These are phyloP conservation scores for Aphanocladium album DNA, from an alignment of 2,329 filamentous ascomycete species.

Conservation along the genomic window DNA sequence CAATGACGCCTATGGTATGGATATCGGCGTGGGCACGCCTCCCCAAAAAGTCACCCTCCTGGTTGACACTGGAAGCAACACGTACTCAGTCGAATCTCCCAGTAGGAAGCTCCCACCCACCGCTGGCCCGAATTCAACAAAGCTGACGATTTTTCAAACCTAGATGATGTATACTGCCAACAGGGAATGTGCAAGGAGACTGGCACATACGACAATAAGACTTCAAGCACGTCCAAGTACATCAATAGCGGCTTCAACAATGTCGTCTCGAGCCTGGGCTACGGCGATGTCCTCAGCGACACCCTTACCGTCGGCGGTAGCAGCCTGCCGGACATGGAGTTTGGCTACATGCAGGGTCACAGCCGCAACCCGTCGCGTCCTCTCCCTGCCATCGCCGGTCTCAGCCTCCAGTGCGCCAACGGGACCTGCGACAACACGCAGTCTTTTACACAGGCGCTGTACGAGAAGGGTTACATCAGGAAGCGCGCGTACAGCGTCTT, in stretches of 20 bases:
- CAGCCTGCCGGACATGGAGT: conserved; percentile 8
- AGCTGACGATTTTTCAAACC: no score
- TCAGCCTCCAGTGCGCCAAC: conserved; percentile 13
- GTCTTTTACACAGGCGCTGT: conserved; percentile 14
- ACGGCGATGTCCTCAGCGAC: conserved; percentile 14
- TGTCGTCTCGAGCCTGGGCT: conserved; percentile 13
- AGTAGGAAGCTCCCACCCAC: neutral
- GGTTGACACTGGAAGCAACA: conserved; percentile 15
- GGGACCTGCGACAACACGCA: conserved; percentile 5
- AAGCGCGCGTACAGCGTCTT: conserved; percentile 15
- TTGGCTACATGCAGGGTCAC: conserved; percentile 12
- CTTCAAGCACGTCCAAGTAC: conserved; percentile 13
- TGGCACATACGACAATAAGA: conserved; percentile 14
- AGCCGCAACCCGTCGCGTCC: conserved; percentile 1
- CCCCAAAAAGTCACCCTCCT: conserved; percentile 11
- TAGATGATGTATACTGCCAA: conserved; percentile 11
- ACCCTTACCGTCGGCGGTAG: conserved; percentile 12
- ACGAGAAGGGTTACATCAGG: conserved; percentile 8
- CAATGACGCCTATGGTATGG: conserved; percentile 15
- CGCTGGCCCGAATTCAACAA: no score
- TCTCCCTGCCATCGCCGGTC: conserved; percentile 13
- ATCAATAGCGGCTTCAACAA: conserved; percentile 10
- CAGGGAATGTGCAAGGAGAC: conserved; percentile 11
- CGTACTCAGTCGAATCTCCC: conserved; percentile 13
- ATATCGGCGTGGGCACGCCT: conserved; percentile 13